Conservation (phyloP, 257 asterid species). For the Rehmannia glutinosa region DNA sequence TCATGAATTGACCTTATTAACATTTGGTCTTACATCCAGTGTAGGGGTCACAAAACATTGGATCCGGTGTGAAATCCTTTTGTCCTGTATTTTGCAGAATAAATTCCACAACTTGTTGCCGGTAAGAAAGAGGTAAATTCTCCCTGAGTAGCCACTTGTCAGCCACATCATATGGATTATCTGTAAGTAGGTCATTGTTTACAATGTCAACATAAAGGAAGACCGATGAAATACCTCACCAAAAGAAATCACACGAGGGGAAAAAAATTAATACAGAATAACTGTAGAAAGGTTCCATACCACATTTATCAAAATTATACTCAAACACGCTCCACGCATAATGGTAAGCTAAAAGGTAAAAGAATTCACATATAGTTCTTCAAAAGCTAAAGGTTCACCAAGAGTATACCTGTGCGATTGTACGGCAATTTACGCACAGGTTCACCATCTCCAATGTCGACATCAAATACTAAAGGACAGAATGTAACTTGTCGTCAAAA, state of each 20-base stretch:
- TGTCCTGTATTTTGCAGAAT: slow-evolving; percentile 85
- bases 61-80: slow-evolving; percentile 67
- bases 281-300: not conserved
- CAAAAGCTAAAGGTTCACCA: slow-evolving; percentile 2
- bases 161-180: slow-evolving; percentile 86
- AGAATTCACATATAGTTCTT: not conserved
- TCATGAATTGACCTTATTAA: not conserved
- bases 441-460: slow-evolving; percentile 98
- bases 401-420: slow-evolving; percentile 74
- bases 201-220: slow-evolving; percentile 18
- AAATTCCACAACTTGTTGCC: slow-evolving; percentile 92
- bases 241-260: not conserved
- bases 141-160: slow-evolving; percentile 95
- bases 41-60: slow-evolving; percentile 81
- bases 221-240: not conserved
- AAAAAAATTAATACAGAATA: too few relatives aligned
- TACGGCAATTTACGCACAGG: slow-evolving; percentile 92
- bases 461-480: slow-evolving; percentile 81
- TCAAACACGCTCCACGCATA: not conserved
- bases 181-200: slow-evolving; percentile 41
- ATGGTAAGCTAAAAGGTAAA: not conserved
- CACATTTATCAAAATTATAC: not conserved
- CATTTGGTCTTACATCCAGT: slow-evolving; percentile 75
- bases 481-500: slow-evolving; percentile 24
- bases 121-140: slow-evolving; percentile 82